Evolutionary conservation across 305 asterid genomes (phyloP), one percentile per base, ranked within the genome.

Genomic region (Fraxinus velutina): DNA sequence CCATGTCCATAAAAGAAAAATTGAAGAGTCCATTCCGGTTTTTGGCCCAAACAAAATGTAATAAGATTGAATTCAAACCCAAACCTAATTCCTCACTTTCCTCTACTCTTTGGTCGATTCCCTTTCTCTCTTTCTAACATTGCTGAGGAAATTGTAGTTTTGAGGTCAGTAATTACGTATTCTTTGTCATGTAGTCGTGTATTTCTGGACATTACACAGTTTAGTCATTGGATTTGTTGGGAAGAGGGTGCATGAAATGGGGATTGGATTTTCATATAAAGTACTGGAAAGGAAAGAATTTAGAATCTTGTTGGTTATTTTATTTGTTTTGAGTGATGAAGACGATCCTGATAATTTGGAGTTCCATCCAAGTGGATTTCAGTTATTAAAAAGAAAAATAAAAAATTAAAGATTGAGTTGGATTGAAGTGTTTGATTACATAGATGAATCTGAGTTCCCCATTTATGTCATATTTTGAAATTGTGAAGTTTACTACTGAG

Each of bases 321-420:
- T 4, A 47, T 68, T 30, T 78, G 79, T 71, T 71, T 70, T 72
- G 75, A 82, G 75, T 29, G 42, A 13, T 15, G 24, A 68, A 70
- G 36, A 80, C 55, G 37, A 32, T 83, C 68, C 24, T 55, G 30
- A 30, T 75, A 60, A 80, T 88, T 73, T 77, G 82, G 82, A 64
- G 42, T 73, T 64, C 27, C 44, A 9, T 74, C 55, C 79, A 19
- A 76, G 33, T 60, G 50, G 77, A 52, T 74, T 55, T 60, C 30
- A 73, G 66, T 60, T 22, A 52, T 74, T 1, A 9, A 39, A 39
- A 39, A 39, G 47, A 34, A 29, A 44, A 29, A 34, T 36, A 36
- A 36, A 1, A 34, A n/a, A 76, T 74, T 72, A 30, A 36, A 76
- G 52, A 34, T 42, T 64, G 44, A 30, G 15, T 75, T 68, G 60